These are phyloP conservation scores for Phytophthora boehmeriae DNA, from an alignment of 352 stramenopile genomes.

Conservation along the genomic window DNA sequence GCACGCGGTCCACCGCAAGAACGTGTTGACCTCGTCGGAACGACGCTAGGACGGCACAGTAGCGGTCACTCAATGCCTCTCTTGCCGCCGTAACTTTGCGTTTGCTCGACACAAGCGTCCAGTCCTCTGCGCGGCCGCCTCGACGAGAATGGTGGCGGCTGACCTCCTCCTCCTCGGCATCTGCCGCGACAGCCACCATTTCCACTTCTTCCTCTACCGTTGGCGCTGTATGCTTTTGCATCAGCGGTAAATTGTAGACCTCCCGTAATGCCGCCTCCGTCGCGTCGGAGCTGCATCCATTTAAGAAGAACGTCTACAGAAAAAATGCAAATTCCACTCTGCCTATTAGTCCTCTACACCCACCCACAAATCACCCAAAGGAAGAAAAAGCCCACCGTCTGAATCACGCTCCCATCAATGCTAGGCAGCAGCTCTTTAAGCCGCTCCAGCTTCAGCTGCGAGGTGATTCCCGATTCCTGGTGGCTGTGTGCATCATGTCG, in stretches of 20 bases:
- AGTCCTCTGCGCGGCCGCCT: slow-evolving; percentile 23
- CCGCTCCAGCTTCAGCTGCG: slow-evolving; percentile 70
- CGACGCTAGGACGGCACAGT: slow-evolving; percentile 57
- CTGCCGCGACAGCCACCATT: slow-evolving; percentile 21
- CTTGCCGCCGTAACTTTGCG: slow-evolving; percentile 58
- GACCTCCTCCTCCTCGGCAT: slow-evolving; percentile 19
- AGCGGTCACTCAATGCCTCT: slow-evolving; percentile 62
- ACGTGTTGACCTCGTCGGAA: slow-evolving; percentile 64
- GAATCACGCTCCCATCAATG: slow-evolving; percentile 59
- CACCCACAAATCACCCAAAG: not conserved
- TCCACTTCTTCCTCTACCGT: slow-evolving; percentile 31
- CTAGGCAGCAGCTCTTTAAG: slow-evolving; percentile 60
- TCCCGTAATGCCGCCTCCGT: slow-evolving; percentile 70
- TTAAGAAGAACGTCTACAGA: slow-evolving; percentile 70
- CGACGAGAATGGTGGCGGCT: slow-evolving; percentile 4
- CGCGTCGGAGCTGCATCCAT: slow-evolving; percentile 64
- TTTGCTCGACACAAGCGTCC: slow-evolving; percentile 58
- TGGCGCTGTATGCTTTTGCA: slow-evolving; percentile 14
- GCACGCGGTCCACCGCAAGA: slow-evolving; percentile 56
- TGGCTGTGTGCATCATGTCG: slow-evolving; percentile 23
- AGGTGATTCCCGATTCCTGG: slow-evolving; percentile 58
- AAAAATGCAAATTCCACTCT: slow-evolving; percentile 12
- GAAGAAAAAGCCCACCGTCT: slow-evolving; percentile 42
- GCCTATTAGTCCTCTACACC: slow-evolving; percentile 7
- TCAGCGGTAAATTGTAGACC: slow-evolving; percentile 59